A percentile compares a stretch with the other conserved stretches of the same genome.
phyloP scores from a whole-genome alignment of 2,329 filamentous ascomycete species.

The Pestalotiopsis sp. region DNA sequence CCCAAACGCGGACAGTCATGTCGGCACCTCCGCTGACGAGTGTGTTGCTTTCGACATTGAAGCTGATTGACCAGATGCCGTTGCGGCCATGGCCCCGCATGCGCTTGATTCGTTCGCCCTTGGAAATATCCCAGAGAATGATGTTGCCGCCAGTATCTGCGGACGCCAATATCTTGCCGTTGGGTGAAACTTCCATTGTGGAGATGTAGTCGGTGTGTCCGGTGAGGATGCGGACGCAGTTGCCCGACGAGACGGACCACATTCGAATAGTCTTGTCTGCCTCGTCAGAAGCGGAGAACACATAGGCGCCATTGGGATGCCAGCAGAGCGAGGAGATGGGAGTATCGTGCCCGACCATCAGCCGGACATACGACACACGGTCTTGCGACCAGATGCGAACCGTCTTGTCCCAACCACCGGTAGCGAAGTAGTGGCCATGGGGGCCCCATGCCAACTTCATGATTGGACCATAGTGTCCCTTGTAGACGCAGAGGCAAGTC shows the following conservation, averaged over 20 bases:
- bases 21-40: slow-evolving; percentile 90
- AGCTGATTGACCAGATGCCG: slow-evolving; percentile 90
- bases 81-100: slow-evolving; percentile 93
- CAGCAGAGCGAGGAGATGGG: slow-evolving; percentile 90
- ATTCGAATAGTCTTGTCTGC: slow-evolving; percentile 89
- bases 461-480: slow-evolving; percentile 86
- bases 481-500: slow-evolving; percentile 92
- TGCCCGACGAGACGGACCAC: slow-evolving; percentile 91
- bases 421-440: slow-evolving; percentile 92
- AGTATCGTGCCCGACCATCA: slow-evolving; percentile 90
- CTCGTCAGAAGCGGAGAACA: slow-evolving; percentile 88
- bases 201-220: slow-evolving; percentile 89
- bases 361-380: slow-evolving; percentile 82
- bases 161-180: slow-evolving; percentile 87
- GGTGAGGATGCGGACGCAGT: slow-evolving; percentile 86
- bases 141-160: slow-evolving; percentile 89
- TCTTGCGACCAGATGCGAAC: slow-evolving; percentile 91
- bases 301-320: slow-evolving; percentile 91
- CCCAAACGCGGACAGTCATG: slow-evolving; percentile 92
- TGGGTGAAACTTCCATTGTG: slow-evolving; percentile 79
- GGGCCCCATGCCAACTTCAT: slow-evolving; percentile 90
- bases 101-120: slow-evolving; percentile 82
- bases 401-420: slow-evolving; percentile 84
- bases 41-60: slow-evolving; percentile 88
- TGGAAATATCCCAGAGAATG: slow-evolving; percentile 90